Percentiles rank a stretch among this genome's conserved stretches.
Conservation (phyloP, 1,284 basidiomycete genomes). For the Cystobasidium sp. region DNA sequence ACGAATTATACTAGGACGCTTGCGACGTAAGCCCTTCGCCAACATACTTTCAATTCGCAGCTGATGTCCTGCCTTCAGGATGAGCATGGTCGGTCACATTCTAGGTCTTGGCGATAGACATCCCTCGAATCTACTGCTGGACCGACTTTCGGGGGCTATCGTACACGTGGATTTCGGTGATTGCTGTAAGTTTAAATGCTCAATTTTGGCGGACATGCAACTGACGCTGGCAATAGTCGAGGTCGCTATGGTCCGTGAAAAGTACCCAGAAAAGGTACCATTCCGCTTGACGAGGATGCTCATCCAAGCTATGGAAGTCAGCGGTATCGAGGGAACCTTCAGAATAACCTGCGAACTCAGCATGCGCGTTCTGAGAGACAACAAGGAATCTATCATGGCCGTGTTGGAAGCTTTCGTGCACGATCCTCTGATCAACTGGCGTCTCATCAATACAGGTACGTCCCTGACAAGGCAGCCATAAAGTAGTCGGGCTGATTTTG, state of each 20-base stretch:
- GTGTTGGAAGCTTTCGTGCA: slow-evolving; percentile 83
- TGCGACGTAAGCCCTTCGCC: slow-evolving; percentile 85
- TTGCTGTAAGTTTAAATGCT: slow-evolving; percentile 56
- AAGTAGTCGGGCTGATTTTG: slow-evolving; percentile 6
- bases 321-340: slow-evolving; percentile 96
- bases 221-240: slow-evolving; percentile 42
- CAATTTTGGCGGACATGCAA: slow-evolving; percentile 47
- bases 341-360: slow-evolving; percentile 62
- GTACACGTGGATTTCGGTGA: slow-evolving; percentile 91
- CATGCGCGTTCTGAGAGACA: slow-evolving; percentile 93
- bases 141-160: slow-evolving; percentile 90
- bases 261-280: slow-evolving; percentile 98
- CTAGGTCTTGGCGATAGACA: slow-evolving; percentile 96
- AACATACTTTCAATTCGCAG: too few species aligned
- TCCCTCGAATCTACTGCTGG: slow-evolving; percentile 92
- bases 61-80: slow-evolving; percentile 63
- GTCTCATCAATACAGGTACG: slow-evolving; percentile 56
- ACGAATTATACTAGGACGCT: slow-evolving; percentile 96
- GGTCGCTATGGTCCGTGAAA: slow-evolving; percentile 62
- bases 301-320: slow-evolving; percentile 97
- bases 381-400: slow-evolving; percentile 97
- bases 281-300: slow-evolving; percentile 98
- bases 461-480: not conserved
- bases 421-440: slow-evolving; percentile 66
- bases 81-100: slow-evolving; percentile 95